Percentiles rank a stretch among this genome's conserved stretches.
phyloP scores from a whole-genome alignment of 768 basidiomycete species.

The Cystofilobasidium capitatum region DNA sequence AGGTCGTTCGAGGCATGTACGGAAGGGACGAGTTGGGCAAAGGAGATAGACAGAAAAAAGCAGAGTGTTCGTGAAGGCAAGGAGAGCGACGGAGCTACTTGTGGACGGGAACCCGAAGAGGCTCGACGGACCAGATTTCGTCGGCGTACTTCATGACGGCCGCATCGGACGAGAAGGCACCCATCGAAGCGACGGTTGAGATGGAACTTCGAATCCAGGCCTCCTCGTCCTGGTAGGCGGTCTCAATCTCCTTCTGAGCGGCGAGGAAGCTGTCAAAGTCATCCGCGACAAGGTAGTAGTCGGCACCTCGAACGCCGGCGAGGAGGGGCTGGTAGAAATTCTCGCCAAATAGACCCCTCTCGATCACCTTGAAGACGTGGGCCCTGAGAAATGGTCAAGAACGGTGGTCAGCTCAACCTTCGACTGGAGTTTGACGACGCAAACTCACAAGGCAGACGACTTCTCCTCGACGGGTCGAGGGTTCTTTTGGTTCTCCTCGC shows the following conservation, averaged over 20 bases:
- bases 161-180: background rate
- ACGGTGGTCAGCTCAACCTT: slow-evolving; percentile 40
- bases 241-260: slow-evolving; percentile 76
- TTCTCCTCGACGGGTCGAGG: slow-evolving; percentile 70
- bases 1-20: no score
- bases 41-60: background rate
- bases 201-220: slow-evolving; percentile 92
- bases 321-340: slow-evolving; percentile 68
- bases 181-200: slow-evolving; percentile 48
- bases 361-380: slow-evolving; percentile 67
- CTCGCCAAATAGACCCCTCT: slow-evolving; percentile 72
- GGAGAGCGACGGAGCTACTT: background rate
- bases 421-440: no score
- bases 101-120: slow-evolving; percentile 6
- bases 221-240: slow-evolving; percentile 65
- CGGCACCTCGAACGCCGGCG: slow-evolving; percentile 20
- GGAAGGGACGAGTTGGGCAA: no score
- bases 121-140: slow-evolving; percentile 22
- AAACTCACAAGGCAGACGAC: slow-evolving; percentile 1
- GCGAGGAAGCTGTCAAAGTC: slow-evolving; percentile 90
- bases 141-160: slow-evolving; percentile 11
- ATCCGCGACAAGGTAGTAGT: slow-evolving; percentile 45
- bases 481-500: slow-evolving; percentile 76
- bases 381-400: no score
- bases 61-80: background rate